A percentile compares a stretch with the other conserved stretches of the same genome.
Evolutionary conservation across 2,329 filamentous ascomycete genomes (phyloP).

Genomic region (Sporothrix globosa): DNA sequence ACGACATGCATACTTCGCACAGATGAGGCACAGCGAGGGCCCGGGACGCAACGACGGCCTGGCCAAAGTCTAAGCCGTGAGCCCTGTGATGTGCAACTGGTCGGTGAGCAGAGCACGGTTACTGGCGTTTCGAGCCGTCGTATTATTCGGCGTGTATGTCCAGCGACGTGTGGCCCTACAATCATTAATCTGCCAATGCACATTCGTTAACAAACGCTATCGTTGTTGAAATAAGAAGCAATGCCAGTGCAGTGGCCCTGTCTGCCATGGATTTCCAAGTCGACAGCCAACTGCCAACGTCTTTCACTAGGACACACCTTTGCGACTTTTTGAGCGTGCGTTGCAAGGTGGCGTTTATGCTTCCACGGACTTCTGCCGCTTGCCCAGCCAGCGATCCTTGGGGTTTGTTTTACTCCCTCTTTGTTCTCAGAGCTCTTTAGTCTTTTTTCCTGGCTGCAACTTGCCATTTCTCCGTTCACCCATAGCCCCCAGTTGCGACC

Average conservation of each 20-base stretch:
- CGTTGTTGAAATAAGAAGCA: too few relatives aligned
- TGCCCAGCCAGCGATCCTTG: conserved; percentile 4
- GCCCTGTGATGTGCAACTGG: conserved; percentile 10
- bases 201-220: neutral
- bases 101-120: neutral
- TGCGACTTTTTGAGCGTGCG: neutral
- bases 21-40: conserved; percentile 2
- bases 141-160: conserved; percentile 9
- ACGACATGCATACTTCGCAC: neutral
- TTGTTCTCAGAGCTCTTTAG: neutral
- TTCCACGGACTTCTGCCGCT: conserved; percentile 17
- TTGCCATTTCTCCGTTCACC: conserved; percentile 30
- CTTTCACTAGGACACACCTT: neutral
- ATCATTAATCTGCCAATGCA: neutral
- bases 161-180: neutral
- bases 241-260: neutral
- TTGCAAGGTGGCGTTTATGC: neutral
- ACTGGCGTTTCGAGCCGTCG: neutral
- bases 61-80: neutral
- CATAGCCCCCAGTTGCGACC: conserved; percentile 19
- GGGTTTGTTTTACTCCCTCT: neutral
- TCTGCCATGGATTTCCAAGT: neutral
- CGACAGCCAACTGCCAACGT: neutral
- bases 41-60: conserved; percentile 8
- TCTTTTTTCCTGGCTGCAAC: neutral